Percentiles rank a stretch among this genome's conserved stretches.
Conservation (phyloP, 192 early-diverging fungal genomes). For the Backusella sp. region DNA sequence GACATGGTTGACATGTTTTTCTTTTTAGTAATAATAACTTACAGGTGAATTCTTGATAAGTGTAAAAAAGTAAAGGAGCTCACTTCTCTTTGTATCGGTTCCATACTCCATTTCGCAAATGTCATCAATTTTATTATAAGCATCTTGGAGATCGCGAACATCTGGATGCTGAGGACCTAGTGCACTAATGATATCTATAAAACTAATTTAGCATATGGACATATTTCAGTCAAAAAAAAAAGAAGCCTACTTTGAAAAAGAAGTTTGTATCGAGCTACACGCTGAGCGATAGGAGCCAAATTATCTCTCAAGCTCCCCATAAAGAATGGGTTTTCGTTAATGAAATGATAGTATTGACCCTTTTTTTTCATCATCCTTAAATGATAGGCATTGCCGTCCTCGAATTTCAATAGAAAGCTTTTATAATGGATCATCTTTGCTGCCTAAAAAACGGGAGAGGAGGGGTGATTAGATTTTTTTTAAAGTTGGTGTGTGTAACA, state of each 20-base stretch:
- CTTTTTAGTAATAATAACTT: conserved; percentile 5
- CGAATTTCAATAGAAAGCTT: background rate
- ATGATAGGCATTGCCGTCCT: background rate
- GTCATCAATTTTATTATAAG: conserved; percentile 1
- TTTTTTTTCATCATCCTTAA: background rate
- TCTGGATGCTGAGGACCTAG: conserved; percentile 18
- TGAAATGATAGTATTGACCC: background rate
- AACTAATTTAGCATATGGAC: background rate
- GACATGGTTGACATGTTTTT: conserved; percentile 2
- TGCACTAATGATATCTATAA: conserved; percentile 11
- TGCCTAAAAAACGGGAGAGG: background rate
- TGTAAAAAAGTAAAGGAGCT: conserved; percentile 19
- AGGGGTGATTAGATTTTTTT: background rate
- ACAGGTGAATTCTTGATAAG: conserved; percentile 27
- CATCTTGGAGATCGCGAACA: conserved; percentile 1
- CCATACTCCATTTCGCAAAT: conserved; percentile 27
- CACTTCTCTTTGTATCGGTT: conserved; percentile 10
- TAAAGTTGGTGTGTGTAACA: background rate
- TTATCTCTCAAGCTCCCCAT: background rate
- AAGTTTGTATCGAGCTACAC: conserved; percentile 18
- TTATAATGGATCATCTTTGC: background rate
- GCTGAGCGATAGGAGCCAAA: conserved; percentile 19
- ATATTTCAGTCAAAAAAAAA: background rate
- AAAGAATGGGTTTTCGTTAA: background rate
- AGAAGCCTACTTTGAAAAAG: conserved; percentile 9